Evolutionary conservation across 768 basidiomycete genomes (phyloP), one percentile per base, ranked within the genome.

Genomic region (Russula compacta): DNA sequence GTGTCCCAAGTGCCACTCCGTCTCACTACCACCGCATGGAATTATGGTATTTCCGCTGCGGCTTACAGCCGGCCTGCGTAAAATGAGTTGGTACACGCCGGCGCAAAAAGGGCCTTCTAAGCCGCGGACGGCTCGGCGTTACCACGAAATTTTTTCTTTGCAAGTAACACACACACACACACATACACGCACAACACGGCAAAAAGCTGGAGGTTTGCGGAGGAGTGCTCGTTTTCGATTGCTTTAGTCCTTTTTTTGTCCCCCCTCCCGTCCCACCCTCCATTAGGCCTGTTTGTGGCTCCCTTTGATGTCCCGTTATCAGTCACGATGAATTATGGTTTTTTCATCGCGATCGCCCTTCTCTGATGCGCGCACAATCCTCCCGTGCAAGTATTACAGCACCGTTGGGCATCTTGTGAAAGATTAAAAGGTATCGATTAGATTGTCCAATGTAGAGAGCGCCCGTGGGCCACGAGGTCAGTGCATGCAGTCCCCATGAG

Each of bases 31-130:
- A 62, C 46, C 52, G 44, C 56, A 48, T 40, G 38, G 44, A 8
- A 54, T 35, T 33, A 62, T 39, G n/a, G 53, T 39, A 57, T n/a
- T 42, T 35, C 47, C 46, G 46, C 57, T 58, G 61, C 52, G 61
- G 58, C 61, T 63, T 63, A 63, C 61, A 63, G 61, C 61, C 61
- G 61, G 61, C 61, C 15, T 42, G 44, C 10, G 46, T 2, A 19
- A 35, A 47, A 48, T 59, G n/a, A 46, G 52, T 53, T 53, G 39
- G 32, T 51, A 43, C 49, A 12, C 17, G 19, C 46, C 38, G 39
- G 56, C 51, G 5, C 11, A 58, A 62, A 29, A 29, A 29, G 39
- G 8, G 5, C 61, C 52, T 53, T 24, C 46, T 48, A n/a, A 48
- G 52, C 52, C 57, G 52, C 56, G 57, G 50, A 58, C 24, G 33